These are phyloP conservation scores for Tulasnella sp. DNA, from an alignment of 768 basidiomycete genomes.

Conservation along the genomic window DNA sequence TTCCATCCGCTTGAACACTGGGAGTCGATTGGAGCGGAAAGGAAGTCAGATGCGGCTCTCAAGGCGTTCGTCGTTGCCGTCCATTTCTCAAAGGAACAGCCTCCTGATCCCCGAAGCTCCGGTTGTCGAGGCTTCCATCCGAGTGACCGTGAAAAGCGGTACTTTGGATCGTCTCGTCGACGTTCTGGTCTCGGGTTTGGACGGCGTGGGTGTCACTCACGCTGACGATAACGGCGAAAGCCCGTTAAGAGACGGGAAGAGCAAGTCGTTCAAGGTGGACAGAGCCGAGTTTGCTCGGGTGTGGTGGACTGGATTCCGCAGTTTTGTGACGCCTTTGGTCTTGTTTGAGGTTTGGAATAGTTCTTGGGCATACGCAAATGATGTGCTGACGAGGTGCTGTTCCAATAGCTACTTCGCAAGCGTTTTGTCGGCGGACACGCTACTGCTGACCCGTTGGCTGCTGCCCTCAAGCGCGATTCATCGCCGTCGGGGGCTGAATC, in stretches of 20 bases:
- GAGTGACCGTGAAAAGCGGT: constrained; percentile 68
- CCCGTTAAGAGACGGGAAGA: constrained; percentile 60
- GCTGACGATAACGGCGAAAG: constrained; percentile 84
- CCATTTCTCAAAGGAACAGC: constrained; percentile 50
- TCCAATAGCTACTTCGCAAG: constrained; percentile 56
- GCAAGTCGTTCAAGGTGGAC: constrained; percentile 61
- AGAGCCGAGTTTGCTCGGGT: constrained; percentile 57
- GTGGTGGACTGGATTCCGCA: constrained; percentile 78
- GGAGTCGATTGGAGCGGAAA: constrained; percentile 51
- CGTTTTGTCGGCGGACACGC: constrained; percentile 48
- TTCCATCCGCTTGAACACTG: constrained; percentile 68
- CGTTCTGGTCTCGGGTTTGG: constrained; percentile 64
- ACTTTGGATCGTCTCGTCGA: constrained; percentile 64
- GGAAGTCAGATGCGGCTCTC: constrained; percentile 58
- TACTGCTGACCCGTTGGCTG: constrained; percentile 23
- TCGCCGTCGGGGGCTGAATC: neutral
- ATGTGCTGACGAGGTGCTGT: neutral
- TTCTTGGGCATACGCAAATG: neutral
- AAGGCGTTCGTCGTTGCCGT: constrained; percentile 67
- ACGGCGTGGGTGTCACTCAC: constrained; percentile 65
- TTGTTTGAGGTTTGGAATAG: constrained; percentile 65
- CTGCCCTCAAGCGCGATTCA: neutral
- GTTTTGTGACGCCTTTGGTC: constrained; percentile 66
- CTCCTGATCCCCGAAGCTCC: constrained; percentile 50
- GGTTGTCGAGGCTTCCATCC: constrained; percentile 50